These are phyloP conservation scores for Populus tomentosa DNA, from an alignment of 441 rosid genomes.

Conservation along the genomic window DNA sequence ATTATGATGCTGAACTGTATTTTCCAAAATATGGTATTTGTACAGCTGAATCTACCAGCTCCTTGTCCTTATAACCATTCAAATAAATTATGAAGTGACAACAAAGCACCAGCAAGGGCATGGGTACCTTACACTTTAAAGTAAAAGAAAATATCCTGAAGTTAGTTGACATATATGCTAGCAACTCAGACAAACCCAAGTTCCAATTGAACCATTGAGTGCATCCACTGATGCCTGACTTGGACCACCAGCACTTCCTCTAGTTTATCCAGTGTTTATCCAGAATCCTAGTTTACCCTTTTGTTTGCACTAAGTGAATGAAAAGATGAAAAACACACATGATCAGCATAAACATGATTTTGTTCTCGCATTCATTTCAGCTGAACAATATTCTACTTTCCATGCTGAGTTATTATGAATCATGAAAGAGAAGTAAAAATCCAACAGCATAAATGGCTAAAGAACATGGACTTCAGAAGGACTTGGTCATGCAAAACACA, in stretches of 20 bases:
- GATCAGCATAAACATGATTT: background rate
- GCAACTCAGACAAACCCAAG: background rate
- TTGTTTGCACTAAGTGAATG: background rate
- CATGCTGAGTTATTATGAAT: background rate
- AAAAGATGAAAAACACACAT: background rate
- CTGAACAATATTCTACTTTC: background rate
- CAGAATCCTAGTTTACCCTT: background rate
- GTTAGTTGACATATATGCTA: background rate
- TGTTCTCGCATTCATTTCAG: background rate
- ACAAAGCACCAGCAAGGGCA: background rate
- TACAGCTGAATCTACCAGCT: background rate
- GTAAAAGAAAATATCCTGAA: background rate
- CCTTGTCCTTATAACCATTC: background rate
- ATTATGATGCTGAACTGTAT: background rate
- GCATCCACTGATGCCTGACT: background rate
- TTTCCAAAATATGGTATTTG: background rate
- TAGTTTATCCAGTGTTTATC: too few relatives aligned
- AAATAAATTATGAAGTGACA: background rate
- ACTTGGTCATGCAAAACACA: background rate
- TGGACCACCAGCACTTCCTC: background rate
- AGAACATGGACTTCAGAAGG: background rate
- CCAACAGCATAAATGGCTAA: background rate
- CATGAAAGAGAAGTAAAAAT: background rate
- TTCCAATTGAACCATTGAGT: background rate
- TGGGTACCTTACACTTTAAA: background rate